A percentile compares a stretch with the other conserved stretches of the same genome.
phyloP scores from a whole-genome alignment of 2,329 filamentous ascomycete genomes.

The Calonectria naviculata region DNA sequence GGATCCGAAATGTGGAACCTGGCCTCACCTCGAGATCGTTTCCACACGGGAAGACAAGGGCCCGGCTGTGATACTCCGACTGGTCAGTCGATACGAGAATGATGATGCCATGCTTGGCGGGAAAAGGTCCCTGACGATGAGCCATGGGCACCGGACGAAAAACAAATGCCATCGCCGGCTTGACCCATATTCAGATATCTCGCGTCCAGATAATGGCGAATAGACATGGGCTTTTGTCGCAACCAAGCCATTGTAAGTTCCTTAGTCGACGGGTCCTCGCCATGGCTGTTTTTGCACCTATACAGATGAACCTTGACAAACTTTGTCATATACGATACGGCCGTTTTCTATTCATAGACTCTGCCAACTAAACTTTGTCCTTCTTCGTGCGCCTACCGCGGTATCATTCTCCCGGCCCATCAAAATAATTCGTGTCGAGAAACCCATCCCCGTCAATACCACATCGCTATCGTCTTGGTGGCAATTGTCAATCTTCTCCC shows the following conservation, averaged over 20 bases:
- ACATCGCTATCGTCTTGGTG: neutral
- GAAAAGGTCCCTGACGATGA: neutral
- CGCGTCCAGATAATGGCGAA: neutral
- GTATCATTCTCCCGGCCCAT: neutral
- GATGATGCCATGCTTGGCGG: constrained; percentile 5
- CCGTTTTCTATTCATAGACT: neutral
- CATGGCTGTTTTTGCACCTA: constrained; percentile 1
- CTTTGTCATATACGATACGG: neutral
- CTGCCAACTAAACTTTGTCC: neutral
- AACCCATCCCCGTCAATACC: neutral
- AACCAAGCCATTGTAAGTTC: neutral
- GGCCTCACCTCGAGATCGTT: constrained; percentile 5
- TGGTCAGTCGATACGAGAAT: constrained; percentile 3
- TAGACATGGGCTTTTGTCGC: neutral
- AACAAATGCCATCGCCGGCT: neutral
- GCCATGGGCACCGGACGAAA: neutral
- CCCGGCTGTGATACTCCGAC: neutral
- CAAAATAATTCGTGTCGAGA: neutral
- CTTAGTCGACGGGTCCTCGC: neutral
- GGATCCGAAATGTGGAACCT: constrained; percentile 6
- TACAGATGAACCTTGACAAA: neutral
- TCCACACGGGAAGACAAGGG: neutral
- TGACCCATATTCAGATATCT: neutral
- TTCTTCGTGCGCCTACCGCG: neutral
- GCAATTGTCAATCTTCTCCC: neutral